Base-by-base conservation (phyloP, 2,329 filamentous ascomycete species). In the Sporothrix curviconia region DNA sequence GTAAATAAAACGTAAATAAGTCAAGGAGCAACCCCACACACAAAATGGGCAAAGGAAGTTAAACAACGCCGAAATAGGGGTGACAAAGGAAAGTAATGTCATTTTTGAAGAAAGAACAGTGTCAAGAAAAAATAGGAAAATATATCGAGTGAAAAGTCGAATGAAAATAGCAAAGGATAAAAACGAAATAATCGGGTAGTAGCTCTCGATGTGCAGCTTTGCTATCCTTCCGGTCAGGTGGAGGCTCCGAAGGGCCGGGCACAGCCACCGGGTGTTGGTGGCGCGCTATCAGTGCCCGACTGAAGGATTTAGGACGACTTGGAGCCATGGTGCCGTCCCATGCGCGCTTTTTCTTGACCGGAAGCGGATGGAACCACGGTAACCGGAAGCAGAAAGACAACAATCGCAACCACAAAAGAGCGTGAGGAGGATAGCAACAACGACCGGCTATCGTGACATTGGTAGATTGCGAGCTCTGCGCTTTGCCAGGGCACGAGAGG, bases 361-460 rank as follows among this genome's bases (percentile, higher is more conserved):
- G 24, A 58, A 42, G 6, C 59, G 57, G 4, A 63, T 42, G 1
- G 58, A 22, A 19, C 19, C 25, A 12, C 58, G 51, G 40, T 63
- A 63, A 9, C 58, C 56, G 25, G 58, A 60, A 7, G n/a, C n/a
- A 62, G 37, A 22, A 62, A 60, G 14, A 30, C 37, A 24, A 37
- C n/a, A n/a, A 39, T 34, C 11, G 22, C 55, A 17, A 46, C 11
- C 14, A 59, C 60, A 12, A n/a, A 63, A 63, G 11, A 58, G 17
- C 6, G 40, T 52, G 6, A 58, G 8, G 7, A 56, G 39, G 1
- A 63, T 52, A 1, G 52, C 52, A 3, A 63, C 60, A 34, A 63
- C 25, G 49, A 63, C 55, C n/a, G 8, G 49, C 58, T 22, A 63
- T 60, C 7, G 60, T 63, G 40, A 61, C 44, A 28, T 63, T 63